Percentiles rank a stretch among this genome's conserved stretches.
These are phyloP conservation scores for Alternaria ethzedia DNA, from an alignment of 2,329 filamentous ascomycete genomes.

Conservation along the genomic window DNA sequence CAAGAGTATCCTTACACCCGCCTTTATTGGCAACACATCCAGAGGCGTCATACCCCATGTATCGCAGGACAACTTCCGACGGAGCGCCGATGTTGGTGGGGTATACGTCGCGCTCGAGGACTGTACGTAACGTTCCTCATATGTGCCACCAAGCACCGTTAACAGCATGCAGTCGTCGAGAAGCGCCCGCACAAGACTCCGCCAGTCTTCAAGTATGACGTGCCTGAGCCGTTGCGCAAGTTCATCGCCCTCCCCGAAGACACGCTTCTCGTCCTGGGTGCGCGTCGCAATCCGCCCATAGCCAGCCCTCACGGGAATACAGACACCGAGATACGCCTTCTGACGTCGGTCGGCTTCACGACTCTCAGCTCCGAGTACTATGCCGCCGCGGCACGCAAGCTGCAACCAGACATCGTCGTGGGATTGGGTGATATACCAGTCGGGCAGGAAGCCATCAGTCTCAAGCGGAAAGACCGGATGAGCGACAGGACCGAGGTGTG, in stretches of 20 bases:
- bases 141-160: conserved; percentile 33
- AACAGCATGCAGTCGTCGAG: conserved; percentile 65
- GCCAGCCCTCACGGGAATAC: conserved; percentile 72
- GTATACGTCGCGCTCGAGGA: conserved; percentile 89
- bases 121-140: conserved; percentile 65
- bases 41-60: conserved; percentile 87
- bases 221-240: conserved; percentile 66
- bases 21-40: conserved; percentile 80
- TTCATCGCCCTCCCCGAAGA: conserved; percentile 77
- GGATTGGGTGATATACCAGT: conserved; percentile 76
- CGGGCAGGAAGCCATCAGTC: conserved; percentile 62
- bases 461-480: conserved; percentile 82
- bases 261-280: conserved; percentile 73
- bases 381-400: conserved; percentile 65
- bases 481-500: conserved; percentile 84
- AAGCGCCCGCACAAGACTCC: conserved; percentile 58
- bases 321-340: conserved; percentile 73
- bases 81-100: conserved; percentile 69
- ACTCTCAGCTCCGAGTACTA: conserved; percentile 74
- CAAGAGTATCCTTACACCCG: conserved; percentile 77
- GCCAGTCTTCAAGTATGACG: conserved; percentile 60
- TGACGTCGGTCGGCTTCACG: conserved; percentile 86
- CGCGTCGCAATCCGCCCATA: conserved; percentile 79
- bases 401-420: conserved; percentile 81
- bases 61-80: conserved; percentile 79